Conservation (phyloP, 2,329 filamentous ascomycete genomes). For the Colletotrichum horii region DNA sequence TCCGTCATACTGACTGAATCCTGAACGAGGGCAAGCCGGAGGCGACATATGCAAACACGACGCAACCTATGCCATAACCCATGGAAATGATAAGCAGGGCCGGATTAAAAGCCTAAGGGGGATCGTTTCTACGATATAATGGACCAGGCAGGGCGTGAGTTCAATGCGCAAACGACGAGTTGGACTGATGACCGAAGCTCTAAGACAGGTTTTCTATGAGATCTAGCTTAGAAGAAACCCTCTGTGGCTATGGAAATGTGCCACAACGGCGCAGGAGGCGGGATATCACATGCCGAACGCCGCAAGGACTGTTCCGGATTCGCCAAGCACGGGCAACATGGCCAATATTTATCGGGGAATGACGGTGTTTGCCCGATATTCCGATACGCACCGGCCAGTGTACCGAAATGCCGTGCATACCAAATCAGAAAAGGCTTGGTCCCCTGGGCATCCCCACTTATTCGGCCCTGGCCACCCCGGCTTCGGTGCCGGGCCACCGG, state of each 20-base stretch:
- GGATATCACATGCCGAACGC: neutral
- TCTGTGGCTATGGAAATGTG: neutral
- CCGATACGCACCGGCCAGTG: neutral
- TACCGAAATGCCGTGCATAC: neutral
- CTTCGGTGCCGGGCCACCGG: neutral
- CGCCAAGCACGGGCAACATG: neutral
- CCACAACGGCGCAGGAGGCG: neutral
- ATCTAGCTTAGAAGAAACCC: neutral
- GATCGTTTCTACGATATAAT: neutral
- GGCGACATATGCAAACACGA: neutral
- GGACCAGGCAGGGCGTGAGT: neutral
- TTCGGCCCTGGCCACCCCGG: neutral
- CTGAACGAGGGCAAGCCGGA: neutral
- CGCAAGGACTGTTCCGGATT: neutral
- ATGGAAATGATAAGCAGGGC: neutral
- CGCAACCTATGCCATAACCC: neutral
- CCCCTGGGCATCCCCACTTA: rapidly evolving
- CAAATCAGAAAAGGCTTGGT: neutral
- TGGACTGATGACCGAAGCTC: neutral
- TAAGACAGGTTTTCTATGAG: neutral
- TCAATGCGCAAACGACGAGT: neutral
- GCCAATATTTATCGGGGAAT: neutral
- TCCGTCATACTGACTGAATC: neutral
- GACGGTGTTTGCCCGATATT: neutral
- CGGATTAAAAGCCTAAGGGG: rapidly evolving